Evolutionary conservation across 257 asterid genomes (phyloP).

Genomic region (Rhazya stricta): DNA sequence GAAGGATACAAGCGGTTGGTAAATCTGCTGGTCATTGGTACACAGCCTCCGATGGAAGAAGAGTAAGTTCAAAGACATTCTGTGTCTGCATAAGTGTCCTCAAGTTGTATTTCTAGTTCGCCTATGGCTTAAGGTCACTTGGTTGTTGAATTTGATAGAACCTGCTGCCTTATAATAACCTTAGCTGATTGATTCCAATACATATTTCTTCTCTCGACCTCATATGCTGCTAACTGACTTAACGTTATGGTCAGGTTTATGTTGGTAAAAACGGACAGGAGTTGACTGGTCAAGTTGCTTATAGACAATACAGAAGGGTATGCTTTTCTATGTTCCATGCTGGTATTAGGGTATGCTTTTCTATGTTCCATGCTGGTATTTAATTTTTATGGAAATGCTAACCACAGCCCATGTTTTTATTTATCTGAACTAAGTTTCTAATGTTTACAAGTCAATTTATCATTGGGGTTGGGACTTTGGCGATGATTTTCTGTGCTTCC

Average conservation of each 20-base stretch:
- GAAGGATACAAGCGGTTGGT: conserved; percentile 71
- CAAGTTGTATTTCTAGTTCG: neutral
- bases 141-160: neutral
- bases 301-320: conserved; percentile 68
- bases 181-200: neutral
- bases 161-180: neutral
- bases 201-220: neutral
- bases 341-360: no score
- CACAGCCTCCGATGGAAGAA: conserved; percentile 52
- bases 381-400: no score
- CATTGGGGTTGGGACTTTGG: neutral
- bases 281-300: conserved; percentile 69
- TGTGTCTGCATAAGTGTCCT: neutral
- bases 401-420: no score
- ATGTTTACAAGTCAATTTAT: neutral
- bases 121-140: neutral
- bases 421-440: neutral
- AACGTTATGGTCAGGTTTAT: conserved; percentile 56
- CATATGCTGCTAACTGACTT: conserved; percentile 1
- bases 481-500: neutral
- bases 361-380: no score
- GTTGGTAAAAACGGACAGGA: conserved; percentile 70
- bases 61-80: conserved; percentile 44
- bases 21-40: conserved; percentile 78
- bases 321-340: conserved; percentile 7